A percentile compares a stretch with the other conserved stretches of the same genome.
These are phyloP conservation scores for Tausonia pullulans DNA, from an alignment of 1,284 basidiomycete species.

Conservation along the genomic window DNA sequence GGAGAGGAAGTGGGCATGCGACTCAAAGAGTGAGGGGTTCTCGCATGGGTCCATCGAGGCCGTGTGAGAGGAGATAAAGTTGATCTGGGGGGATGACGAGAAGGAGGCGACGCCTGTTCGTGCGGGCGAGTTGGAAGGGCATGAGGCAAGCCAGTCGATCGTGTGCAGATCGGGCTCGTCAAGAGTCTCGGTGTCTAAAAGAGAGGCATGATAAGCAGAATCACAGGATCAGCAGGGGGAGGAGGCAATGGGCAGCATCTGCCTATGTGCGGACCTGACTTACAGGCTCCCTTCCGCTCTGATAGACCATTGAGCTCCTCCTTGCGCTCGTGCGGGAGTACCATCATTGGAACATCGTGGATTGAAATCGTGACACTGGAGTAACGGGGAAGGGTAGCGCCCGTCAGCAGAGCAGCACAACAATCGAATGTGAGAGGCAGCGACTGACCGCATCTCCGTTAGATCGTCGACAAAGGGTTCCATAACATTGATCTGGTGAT, in stretches of 20 bases:
- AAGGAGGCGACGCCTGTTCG: not conserved
- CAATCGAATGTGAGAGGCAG: not conserved
- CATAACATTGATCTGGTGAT: conserved; percentile 36
- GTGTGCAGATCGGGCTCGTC: conserved; percentile 29
- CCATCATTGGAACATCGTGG: conserved; percentile 35
- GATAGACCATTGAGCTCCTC: conserved; percentile 30
- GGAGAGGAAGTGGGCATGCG: conserved; percentile 9
- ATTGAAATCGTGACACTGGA: conserved; percentile 33
- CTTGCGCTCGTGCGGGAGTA: conserved; percentile 29
- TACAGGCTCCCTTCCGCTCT: conserved; percentile 20
- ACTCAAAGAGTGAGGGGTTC: conserved; percentile 23
- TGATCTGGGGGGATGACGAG: conserved; percentile 5
- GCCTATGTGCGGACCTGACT: conserved; percentile 1
- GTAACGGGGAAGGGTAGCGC: not conserved
- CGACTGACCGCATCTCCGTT: conserved; percentile 27
- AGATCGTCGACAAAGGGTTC: conserved; percentile 33
- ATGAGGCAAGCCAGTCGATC: conserved; percentile 30
- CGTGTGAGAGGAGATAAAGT: conserved; percentile 29
- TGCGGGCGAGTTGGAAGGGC: conserved; percentile 28
- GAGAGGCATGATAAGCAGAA: not conserved
- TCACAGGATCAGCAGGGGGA: not conserved
- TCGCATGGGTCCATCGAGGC: conserved; percentile 34
- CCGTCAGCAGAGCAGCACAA: not conserved
- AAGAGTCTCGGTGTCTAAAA: conserved; percentile 22
- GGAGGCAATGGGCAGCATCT: not conserved